phyloP scores from a whole-genome alignment of 83 land plant genomes.

The Picea abies region DNA sequence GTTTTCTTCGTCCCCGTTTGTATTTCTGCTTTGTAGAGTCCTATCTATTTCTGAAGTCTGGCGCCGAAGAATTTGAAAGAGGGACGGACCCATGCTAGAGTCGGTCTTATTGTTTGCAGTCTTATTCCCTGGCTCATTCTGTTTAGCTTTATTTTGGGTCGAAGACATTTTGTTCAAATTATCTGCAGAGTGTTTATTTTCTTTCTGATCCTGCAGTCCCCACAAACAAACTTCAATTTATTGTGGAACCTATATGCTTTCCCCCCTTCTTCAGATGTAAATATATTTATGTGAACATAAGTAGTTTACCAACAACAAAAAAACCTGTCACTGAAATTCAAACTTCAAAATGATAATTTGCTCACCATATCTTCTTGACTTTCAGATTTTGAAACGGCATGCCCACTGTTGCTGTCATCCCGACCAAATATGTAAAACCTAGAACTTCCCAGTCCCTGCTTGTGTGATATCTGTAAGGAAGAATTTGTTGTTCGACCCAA shows the following conservation, averaged over 20 bases:
- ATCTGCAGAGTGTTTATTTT: slow-evolving; percentile 20
- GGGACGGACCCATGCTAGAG: slow-evolving; percentile 38
- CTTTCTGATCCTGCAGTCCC: slow-evolving; percentile 32
- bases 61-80: slow-evolving; percentile 62
- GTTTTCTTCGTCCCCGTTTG: not conserved
- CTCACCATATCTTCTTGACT: slow-evolving; percentile 45
- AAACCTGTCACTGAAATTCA: not conserved
- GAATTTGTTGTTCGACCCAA: slow-evolving; percentile 45
- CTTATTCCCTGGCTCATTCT: not conserved
- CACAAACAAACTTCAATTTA: slow-evolving; percentile 6
- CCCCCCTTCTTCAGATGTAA: not conserved
- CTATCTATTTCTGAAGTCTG: slow-evolving; percentile 32
- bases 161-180: slow-evolving; percentile 23
- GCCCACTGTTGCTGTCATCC: slow-evolving; percentile 85
- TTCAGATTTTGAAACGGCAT: slow-evolving; percentile 42
- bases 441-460: slow-evolving; percentile 38
- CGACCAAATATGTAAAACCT: slow-evolving; percentile 82
- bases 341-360: not conserved
- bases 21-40: slow-evolving; percentile 15
- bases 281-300: not conserved
- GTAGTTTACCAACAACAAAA: not conserved
- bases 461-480: slow-evolving; percentile 47
- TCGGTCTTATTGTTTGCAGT: slow-evolving; percentile 15
- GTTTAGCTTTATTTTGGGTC: slow-evolving; percentile 30
- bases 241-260: not conserved